Evolutionary conservation across 2,329 filamentous ascomycete species (phyloP).

Genomic region (Malbranchea zuffiana): DNA sequence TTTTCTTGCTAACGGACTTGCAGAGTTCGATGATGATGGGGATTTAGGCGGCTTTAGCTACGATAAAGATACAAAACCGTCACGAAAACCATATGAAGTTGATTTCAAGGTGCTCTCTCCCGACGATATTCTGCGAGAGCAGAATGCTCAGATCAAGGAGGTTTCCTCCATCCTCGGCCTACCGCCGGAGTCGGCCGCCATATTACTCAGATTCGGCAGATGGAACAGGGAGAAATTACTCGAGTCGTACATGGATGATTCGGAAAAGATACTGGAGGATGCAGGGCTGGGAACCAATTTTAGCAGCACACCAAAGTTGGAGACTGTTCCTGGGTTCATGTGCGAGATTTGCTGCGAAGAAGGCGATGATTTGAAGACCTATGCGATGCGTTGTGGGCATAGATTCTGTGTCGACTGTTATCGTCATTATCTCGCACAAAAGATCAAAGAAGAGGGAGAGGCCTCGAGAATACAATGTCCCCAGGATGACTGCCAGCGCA

Average conservation of each 20-base stretch:
- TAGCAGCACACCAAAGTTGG: conserved; percentile 54
- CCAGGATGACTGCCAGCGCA: conserved; percentile 71
- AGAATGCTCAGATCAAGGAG: conserved; percentile 76
- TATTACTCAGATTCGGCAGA: conserved; percentile 74
- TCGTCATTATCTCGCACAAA: conserved; percentile 77
- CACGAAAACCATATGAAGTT: conserved; percentile 68
- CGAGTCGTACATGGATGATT: conserved; percentile 89
- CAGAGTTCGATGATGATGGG: conserved; percentile 48
- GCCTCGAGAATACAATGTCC: conserved; percentile 91
- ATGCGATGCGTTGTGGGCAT: conserved; percentile 91
- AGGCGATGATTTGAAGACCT: conserved; percentile 61
- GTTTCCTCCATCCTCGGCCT: conserved; percentile 86
- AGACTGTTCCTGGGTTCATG: conserved; percentile 62
- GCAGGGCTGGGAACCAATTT: conserved; percentile 65
- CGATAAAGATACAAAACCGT: conserved; percentile 60
- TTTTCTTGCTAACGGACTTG: conserved; percentile 7
- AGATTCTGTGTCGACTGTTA: conserved; percentile 91
- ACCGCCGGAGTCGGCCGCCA: conserved; percentile 78
- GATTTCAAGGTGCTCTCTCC: conserved; percentile 74
- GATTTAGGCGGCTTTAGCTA: conserved; percentile 53
- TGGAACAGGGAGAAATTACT: conserved; percentile 97
- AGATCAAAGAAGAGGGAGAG: conserved; percentile 91
- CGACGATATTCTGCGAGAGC: conserved; percentile 68
- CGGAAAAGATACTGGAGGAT: conserved; percentile 66
- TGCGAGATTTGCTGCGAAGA: conserved; percentile 98